phyloP scores from a whole-genome alignment of 164 flowering plant species.

The Dillenia turbinata region DNA sequence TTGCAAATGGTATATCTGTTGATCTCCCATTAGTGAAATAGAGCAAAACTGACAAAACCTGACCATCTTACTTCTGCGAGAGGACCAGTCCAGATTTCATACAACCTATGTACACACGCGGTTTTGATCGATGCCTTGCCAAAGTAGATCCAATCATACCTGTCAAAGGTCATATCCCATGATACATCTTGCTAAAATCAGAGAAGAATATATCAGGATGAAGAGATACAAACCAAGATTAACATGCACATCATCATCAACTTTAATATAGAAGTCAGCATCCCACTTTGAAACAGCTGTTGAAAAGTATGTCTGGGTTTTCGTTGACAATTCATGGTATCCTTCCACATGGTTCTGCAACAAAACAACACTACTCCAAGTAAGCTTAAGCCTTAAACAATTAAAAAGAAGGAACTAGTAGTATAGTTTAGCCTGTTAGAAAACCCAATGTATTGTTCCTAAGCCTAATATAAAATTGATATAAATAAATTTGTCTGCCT shows the following conservation, averaged over 20 bases:
- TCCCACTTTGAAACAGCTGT: constrained; percentile 94
- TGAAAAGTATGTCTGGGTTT: constrained; percentile 83
- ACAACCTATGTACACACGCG: constrained; percentile 91
- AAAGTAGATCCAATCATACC: constrained; percentile 79
- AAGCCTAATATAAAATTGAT: too few relatives aligned
- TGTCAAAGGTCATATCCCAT: constrained; percentile 16
- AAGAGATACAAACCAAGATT: constrained; percentile 63
- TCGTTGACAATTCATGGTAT: constrained; percentile 83
- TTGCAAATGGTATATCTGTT: not conserved
- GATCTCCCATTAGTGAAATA: not conserved
- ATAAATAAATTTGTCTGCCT: too few relatives aligned
- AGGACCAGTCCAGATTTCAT: constrained; percentile 99
- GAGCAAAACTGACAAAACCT: not conserved
- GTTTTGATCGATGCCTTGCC: constrained; percentile 84
- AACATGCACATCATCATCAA: constrained; percentile 93
- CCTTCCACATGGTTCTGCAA: constrained; percentile 94
- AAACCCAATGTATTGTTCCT: too few relatives aligned
- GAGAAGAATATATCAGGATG: not conserved
- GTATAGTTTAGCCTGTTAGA: too few relatives aligned
- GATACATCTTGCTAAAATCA: not conserved
- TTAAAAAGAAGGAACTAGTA: too few relatives aligned
- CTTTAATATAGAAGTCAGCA: constrained; percentile 92
- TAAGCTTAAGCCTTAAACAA: too few relatives aligned
- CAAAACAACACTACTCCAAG: not conserved
- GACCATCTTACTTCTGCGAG: constrained; percentile 60